Conservation (phyloP, 1,284 basidiomycete genomes). For the Fistulina hepatica region DNA sequence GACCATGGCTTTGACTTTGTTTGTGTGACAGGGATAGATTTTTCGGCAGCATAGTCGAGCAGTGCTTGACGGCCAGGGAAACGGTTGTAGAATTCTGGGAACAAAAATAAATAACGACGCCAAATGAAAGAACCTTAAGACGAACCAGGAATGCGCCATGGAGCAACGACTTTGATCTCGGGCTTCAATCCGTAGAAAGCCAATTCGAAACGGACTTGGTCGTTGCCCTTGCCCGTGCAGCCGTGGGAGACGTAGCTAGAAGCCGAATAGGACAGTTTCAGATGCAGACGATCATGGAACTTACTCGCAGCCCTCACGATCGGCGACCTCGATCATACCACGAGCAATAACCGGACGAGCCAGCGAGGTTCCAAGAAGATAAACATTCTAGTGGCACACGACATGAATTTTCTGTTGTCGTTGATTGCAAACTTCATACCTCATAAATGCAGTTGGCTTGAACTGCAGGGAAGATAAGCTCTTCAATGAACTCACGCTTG, state of each 20-base stretch:
- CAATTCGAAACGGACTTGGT: constrained; percentile 98
- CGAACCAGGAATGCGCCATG: constrained; percentile 89
- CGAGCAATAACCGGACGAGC: constrained; percentile 98
- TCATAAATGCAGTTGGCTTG: constrained; percentile 99
- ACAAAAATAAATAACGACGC: background rate
- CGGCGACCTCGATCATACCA: constrained; percentile 95
- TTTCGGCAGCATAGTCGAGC: constrained; percentile 81
- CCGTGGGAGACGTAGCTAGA: constrained; percentile 90
- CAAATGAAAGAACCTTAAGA: constrained; percentile 2
- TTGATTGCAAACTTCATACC: constrained; percentile 28
- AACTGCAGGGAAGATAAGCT: constrained; percentile 95
- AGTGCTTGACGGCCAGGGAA: constrained; percentile 94
- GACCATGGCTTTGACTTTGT: constrained; percentile 98
- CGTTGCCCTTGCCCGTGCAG: constrained; percentile 99
- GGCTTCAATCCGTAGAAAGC: constrained; percentile 99
- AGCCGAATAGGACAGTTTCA: constrained; percentile 1
- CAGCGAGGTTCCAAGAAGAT: constrained; percentile 95
- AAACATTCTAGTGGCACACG: constrained; percentile 61
- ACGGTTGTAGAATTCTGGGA: constrained; percentile 90
- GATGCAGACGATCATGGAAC: constrained; percentile 22
- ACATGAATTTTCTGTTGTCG: constrained; percentile 1
- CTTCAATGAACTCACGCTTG: constrained; percentile 90
- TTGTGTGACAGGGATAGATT: constrained; percentile 89
- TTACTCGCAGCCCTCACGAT: constrained; percentile 86
- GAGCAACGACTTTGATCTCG: constrained; percentile 97